Evolutionary conservation across 1,139 yeast species (phyloP).

Genomic region (Hyphopichia pseudoburtonii): DNA sequence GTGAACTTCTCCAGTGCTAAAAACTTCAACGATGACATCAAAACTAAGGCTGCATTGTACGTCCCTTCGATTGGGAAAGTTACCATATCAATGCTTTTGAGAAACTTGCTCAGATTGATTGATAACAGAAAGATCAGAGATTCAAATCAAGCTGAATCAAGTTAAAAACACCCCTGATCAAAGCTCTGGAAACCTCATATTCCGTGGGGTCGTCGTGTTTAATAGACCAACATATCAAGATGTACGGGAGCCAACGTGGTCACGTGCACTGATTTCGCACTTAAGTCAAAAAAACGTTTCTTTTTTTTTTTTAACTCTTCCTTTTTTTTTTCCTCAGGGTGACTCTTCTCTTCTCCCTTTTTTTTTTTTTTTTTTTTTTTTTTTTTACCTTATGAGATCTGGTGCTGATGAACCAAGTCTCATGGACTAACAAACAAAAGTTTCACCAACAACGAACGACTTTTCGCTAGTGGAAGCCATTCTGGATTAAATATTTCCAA

Average conservation of each 20-base stretch:
- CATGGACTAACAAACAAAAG: too few relatives aligned
- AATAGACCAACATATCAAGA: too few relatives aligned
- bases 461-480: too few relatives aligned
- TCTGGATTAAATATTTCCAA: too few relatives aligned
- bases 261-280: neutral
- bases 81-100: constrained; percentile 87
- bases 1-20: constrained; percentile 87
- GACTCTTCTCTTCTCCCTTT: constrained; percentile 2
- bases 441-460: too few relatives aligned
- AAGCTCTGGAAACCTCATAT: too few relatives aligned
- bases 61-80: constrained; percentile 97
- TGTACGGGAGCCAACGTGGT: neutral
- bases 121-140: constrained; percentile 51
- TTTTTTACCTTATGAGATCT: too few relatives aligned
- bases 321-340: neutral
- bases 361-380: constrained; percentile 2
- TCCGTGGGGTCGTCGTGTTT: too few relatives aligned
- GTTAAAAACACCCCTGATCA: too few relatives aligned
- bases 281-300: constrained; percentile 1
- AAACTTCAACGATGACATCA: constrained; percentile 79
- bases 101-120: constrained; percentile 80
- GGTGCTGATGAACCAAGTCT: too few relatives aligned
- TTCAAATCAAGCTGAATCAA: too few relatives aligned
- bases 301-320: neutral
- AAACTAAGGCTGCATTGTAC: constrained; percentile 81